Conservation (phyloP, 2,329 filamentous ascomycete genomes). For the Sporothrix variecibatus region DNA sequence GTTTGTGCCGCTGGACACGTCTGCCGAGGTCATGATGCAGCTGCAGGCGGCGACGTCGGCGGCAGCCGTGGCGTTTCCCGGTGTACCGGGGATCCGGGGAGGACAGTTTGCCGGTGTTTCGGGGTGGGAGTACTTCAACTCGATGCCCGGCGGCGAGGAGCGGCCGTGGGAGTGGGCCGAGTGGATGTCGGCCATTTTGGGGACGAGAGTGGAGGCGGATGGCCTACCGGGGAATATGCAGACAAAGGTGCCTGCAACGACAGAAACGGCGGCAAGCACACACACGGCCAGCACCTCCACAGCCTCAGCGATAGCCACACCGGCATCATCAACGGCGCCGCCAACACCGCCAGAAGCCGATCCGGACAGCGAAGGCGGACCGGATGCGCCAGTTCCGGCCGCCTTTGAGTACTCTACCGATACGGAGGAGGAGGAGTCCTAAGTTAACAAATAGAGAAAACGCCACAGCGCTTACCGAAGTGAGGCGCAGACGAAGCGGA, state of each 20-base stretch:
- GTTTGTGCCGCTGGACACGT: slow-evolving; percentile 60
- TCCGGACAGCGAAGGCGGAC: slow-evolving; percentile 32
- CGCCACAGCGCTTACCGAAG: neutral
- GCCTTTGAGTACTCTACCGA: slow-evolving; percentile 40
- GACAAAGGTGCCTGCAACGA: neutral
- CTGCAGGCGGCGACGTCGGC: slow-evolving; percentile 41
- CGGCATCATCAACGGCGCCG: neutral
- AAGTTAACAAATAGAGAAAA: neutral
- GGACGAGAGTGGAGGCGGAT: slow-evolving; percentile 23
- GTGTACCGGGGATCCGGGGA: neutral
- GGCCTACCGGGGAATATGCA: slow-evolving; percentile 7
- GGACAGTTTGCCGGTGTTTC: slow-evolving; percentile 71
- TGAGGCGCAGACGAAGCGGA: neutral
- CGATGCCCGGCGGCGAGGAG: slow-evolving; percentile 58
- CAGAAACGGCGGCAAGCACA: neutral
- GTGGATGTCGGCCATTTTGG: slow-evolving; percentile 54
- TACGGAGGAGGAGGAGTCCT: slow-evolving; percentile 25
- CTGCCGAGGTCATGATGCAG: slow-evolving; percentile 57
- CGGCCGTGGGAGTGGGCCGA: slow-evolving; percentile 74
- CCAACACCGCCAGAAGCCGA: slow-evolving; percentile 30
- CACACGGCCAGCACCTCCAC: neutral
- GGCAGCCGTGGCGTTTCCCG: neutral
- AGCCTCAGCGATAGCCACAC: neutral
- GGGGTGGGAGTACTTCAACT: slow-evolving; percentile 87
- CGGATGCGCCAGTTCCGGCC: slow-evolving; percentile 34